These are phyloP conservation scores for Spathaspora sp. DNA, from an alignment of 805 yeast genomes.

Conservation along the genomic window DNA sequence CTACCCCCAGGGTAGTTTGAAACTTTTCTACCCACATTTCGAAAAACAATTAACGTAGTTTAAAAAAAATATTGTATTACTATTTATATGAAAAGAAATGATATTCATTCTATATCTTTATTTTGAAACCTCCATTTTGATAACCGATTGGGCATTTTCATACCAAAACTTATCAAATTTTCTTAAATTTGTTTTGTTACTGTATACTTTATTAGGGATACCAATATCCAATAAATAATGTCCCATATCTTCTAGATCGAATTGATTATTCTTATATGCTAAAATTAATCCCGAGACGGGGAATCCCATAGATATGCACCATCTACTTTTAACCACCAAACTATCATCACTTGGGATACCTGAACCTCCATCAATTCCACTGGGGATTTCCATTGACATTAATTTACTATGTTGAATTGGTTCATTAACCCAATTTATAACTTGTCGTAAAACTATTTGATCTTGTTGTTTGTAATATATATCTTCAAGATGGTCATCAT, in stretches of 20 bases:
- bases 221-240: conserved; percentile 72
- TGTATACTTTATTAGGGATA: conserved; percentile 55
- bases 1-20: no score
- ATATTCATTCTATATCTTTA: no score
- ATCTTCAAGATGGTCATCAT: conserved; percentile 65
- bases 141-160: conserved; percentile 26
- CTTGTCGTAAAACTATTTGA: conserved; percentile 30
- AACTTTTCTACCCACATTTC: no score
- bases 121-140: conserved; percentile 14
- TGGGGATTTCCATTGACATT: conserved; percentile 74
- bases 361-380: conserved; percentile 81
- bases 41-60: no score
- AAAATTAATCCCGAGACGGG: conserved; percentile 63
- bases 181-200: conserved; percentile 34
- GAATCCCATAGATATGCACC: conserved; percentile 68
- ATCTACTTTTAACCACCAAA: conserved; percentile 41
- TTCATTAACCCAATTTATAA: conserved; percentile 68
- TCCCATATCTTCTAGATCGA: conserved; percentile 46
- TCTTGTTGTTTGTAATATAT: conserved; percentile 40
- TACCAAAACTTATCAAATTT: conserved; percentile 46
- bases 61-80: no score
- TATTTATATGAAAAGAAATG: no score
- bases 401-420: conserved; percentile 39
- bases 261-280: conserved; percentile 54
- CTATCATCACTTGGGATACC: conserved; percentile 23